A percentile compares a stretch with the other conserved stretches of the same genome.
These are phyloP conservation scores for Diaporthe sp. DNA, from an alignment of 2,329 filamentous ascomycete genomes.

Conservation along the genomic window DNA sequence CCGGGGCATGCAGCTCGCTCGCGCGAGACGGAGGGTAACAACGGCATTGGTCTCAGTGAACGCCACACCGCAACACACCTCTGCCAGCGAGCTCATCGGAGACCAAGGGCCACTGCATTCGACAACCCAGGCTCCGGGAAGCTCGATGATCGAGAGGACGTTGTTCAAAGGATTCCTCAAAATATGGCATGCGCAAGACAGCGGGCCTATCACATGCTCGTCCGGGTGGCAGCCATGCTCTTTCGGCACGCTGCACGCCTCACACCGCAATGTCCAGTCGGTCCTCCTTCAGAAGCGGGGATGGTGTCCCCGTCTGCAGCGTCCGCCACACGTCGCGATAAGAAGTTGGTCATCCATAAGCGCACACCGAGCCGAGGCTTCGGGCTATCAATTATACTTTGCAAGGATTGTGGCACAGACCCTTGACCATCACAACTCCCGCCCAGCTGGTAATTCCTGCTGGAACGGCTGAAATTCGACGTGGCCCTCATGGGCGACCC, in stretches of 20 bases:
- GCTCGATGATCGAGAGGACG: slow-evolving; percentile 5
- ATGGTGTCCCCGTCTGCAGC: slow-evolving; percentile 19
- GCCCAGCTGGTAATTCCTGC: slow-evolving; percentile 30
- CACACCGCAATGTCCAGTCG: slow-evolving; percentile 29
- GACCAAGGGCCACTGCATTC: slow-evolving; percentile 12
- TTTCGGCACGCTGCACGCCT: slow-evolving; percentile 19
- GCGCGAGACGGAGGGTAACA: slow-evolving; percentile 24
- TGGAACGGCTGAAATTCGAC: slow-evolving; percentile 17
- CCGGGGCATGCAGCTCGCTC: slow-evolving; percentile 22
- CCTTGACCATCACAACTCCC: slow-evolving; percentile 25
- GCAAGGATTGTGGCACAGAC: slow-evolving; percentile 33
- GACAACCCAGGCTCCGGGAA: slow-evolving; percentile 3
- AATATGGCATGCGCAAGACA: slow-evolving; percentile 20
- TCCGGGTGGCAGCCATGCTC: slow-evolving; percentile 12
- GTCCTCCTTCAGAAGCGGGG: slow-evolving; percentile 28
- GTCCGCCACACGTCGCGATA: slow-evolving; percentile 18
- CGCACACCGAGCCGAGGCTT: slow-evolving; percentile 14
- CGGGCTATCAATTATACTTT: slow-evolving; percentile 24
- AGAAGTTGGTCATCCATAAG: slow-evolving; percentile 30
- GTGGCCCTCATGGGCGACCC: neutral
- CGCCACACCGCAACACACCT: slow-evolving; percentile 34
- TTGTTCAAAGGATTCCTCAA: neutral
- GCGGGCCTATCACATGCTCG: slow-evolving; percentile 9
- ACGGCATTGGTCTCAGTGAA: slow-evolving; percentile 31
- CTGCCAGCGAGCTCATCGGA: slow-evolving; percentile 17